Evolutionary conservation across 352 stramenopile genomes (phyloP), one percentile per base, ranked within the genome.

Genomic region (Globisporangium yorkense): DNA sequence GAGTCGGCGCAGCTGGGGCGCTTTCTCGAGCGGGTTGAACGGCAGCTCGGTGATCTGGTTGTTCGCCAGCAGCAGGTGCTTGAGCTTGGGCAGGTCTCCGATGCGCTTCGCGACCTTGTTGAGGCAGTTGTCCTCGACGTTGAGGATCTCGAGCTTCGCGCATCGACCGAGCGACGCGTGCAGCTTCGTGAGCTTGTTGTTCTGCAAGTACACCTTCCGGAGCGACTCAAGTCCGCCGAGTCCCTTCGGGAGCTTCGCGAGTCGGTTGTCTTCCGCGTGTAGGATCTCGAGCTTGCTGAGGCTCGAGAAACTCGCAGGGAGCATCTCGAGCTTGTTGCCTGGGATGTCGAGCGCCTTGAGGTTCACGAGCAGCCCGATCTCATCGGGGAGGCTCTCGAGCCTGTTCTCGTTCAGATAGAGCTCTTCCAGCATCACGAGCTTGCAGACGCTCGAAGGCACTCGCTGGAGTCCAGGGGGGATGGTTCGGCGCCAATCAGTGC

Each of bases 51-150:
- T 76, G 61, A 96, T 85, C 6, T 77, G 44, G 68, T 96, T 96
- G 67, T 94, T 88, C 5, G 86, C 87, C 3, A 96, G 72, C 16
- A 96, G 62, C 43, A 96, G 54, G 57, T 94, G 80, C 64, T 80
- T 82, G 33, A 96, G 74, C 57, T 77, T 82, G 7, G 84, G 87
- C 18, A 96, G 49, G 3, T 87, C 75, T 15, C 79, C 85, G 29
- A 96, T 96, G 33, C 80, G 75, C 61, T 95, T 94, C 2, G 83
- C 83, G 29, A 96, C 82, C 74, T 91, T 92, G 5, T 52, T 71
- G 31, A 96, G 70, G n/a, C 55, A 60, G 48, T 96, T 96, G 60
- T 95, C 72, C 57, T 95, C 87, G 2, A 86, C 69, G 55, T 95
- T 96, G 57, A 96, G 74, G 15, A 95, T 63, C 31, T 96, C 87